phyloP scores from a whole-genome alignment of 306 rosid genomes.

The Erythrophleum fordii region DNA sequence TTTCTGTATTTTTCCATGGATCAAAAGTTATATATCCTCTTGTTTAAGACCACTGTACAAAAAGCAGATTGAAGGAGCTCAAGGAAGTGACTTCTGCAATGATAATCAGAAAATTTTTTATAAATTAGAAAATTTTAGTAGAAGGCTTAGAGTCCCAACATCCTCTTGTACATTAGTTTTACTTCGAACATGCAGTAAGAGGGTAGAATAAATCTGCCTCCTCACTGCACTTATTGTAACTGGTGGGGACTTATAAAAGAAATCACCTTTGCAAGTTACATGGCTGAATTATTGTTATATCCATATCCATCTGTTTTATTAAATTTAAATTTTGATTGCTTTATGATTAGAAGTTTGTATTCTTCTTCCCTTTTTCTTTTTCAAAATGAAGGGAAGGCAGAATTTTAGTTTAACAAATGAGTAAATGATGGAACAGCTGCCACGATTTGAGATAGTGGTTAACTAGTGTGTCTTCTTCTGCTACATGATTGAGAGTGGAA shows the following conservation, averaged over 20 bases:
- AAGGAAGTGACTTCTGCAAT: conserved; percentile 27
- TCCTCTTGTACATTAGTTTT: conserved; percentile 46
- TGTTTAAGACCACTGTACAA: conserved; percentile 91
- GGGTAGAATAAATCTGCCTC: neutral
- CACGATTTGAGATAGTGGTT: neutral
- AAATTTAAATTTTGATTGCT: conserved; percentile 23
- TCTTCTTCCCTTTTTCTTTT: neutral
- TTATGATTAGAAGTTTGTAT: neutral
- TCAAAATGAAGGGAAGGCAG: too few relatives aligned
- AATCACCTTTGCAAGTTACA: conserved; percentile 3
- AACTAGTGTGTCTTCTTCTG: neutral
- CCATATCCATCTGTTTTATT: conserved; percentile 21
- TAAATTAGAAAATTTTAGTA: conserved; percentile 24
- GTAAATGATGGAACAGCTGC: neutral
- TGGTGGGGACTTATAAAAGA: conserved; percentile 27
- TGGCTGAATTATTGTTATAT: neutral
- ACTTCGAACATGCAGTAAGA: conserved; percentile 2
- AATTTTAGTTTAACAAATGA: neutral
- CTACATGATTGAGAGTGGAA: neutral
- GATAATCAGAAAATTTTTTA: conserved; percentile 34
- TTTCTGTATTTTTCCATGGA: conserved; percentile 94
- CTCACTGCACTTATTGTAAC: conserved; percentile 24
- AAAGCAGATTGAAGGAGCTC: conserved; percentile 66
- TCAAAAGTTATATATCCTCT: conserved; percentile 82
- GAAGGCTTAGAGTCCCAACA: conserved; percentile 33